Evolutionary conservation across 2,329 filamentous ascomycete species (phyloP).

Genomic region (Teratosphaeria nubilosa): DNA sequence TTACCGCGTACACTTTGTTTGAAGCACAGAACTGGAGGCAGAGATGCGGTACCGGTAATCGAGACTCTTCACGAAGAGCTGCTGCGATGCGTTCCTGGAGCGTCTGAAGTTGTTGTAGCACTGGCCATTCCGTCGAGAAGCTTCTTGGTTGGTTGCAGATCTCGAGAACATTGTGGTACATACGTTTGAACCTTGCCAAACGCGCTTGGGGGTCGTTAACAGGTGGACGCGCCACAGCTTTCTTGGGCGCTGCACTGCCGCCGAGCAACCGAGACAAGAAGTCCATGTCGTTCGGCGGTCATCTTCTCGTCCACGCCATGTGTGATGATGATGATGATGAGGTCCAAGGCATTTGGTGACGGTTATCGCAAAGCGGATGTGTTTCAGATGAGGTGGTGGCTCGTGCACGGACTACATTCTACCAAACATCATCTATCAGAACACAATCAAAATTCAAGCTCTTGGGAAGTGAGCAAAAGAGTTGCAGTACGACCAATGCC

Average conservation of each 20-base stretch:
- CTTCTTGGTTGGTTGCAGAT: constrained; percentile 50
- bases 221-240: constrained; percentile 29
- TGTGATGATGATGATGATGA: background rate
- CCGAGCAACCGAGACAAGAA: constrained; percentile 52
- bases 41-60: constrained; percentile 77
- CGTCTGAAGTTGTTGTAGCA: constrained; percentile 40
- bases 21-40: constrained; percentile 80
- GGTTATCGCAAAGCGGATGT: too few relatives aligned
- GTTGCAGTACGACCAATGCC: too few relatives aligned
- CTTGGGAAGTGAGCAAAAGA: too few relatives aligned
- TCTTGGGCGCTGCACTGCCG: constrained; percentile 40
- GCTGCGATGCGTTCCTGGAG: constrained; percentile 48
- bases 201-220: constrained; percentile 49
- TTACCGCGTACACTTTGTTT: constrained; percentile 79
- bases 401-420: too few relatives aligned
- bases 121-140: constrained; percentile 41
- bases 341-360: too few relatives aligned
- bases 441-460: too few relatives aligned
- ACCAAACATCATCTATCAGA: too few relatives aligned
- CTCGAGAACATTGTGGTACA: constrained; percentile 52
- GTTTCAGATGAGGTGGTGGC: too few relatives aligned
- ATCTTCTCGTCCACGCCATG: background rate
- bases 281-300: constrained; percentile 14
- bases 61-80: constrained; percentile 80
- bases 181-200: constrained; percentile 50